Evolutionary conservation across 805 yeast genomes (phyloP).

Genomic region (Candida pseudofarinosa): DNA sequence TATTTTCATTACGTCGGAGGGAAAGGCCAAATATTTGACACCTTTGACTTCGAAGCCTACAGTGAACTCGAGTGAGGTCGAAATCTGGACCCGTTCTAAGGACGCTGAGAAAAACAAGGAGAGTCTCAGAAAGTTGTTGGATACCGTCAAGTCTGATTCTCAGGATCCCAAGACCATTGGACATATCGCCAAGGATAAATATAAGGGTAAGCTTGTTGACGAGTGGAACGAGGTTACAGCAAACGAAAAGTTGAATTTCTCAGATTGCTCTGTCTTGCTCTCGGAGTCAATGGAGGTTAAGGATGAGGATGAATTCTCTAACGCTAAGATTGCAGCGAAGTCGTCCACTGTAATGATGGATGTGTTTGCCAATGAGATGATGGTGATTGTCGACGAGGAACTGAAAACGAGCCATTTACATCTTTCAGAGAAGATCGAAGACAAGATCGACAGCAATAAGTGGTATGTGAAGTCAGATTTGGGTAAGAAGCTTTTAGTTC

Average conservation of each 20-base stretch:
- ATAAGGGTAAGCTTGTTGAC: slow-evolving; percentile 76
- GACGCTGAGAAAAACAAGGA: slow-evolving; percentile 72
- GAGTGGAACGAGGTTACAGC: slow-evolving; percentile 61
- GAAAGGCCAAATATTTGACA: slow-evolving; percentile 77
- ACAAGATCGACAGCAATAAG: slow-evolving; percentile 69
- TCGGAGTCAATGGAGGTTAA: slow-evolving; percentile 59
- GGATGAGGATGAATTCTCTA: slow-evolving; percentile 71
- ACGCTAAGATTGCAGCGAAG: slow-evolving; percentile 66
- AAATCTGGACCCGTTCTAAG: slow-evolving; percentile 73
- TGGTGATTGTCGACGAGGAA: slow-evolving; percentile 83
- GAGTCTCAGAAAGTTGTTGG: slow-evolving; percentile 56
- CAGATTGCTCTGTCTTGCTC: slow-evolving; percentile 53
- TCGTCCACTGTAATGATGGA: slow-evolving; percentile 78
- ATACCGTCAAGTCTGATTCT: slow-evolving; percentile 41
- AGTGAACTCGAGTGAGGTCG: slow-evolving; percentile 37
- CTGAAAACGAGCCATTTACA: slow-evolving; percentile 66
- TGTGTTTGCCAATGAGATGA: slow-evolving; percentile 82
- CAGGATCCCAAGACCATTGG: slow-evolving; percentile 48
- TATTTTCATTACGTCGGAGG: slow-evolving; percentile 70
- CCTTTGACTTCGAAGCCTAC: slow-evolving; percentile 47
- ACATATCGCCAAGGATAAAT: slow-evolving; percentile 67
- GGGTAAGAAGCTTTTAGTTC: slow-evolving; percentile 53
- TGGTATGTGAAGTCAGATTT: slow-evolving; percentile 53
- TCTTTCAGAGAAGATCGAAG: slow-evolving; percentile 72
- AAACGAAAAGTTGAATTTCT: slow-evolving; percentile 33